Evolutionary conservation across 2,329 filamentous ascomycete genomes (phyloP).

Genomic region (Sphaerulina musiva): DNA sequence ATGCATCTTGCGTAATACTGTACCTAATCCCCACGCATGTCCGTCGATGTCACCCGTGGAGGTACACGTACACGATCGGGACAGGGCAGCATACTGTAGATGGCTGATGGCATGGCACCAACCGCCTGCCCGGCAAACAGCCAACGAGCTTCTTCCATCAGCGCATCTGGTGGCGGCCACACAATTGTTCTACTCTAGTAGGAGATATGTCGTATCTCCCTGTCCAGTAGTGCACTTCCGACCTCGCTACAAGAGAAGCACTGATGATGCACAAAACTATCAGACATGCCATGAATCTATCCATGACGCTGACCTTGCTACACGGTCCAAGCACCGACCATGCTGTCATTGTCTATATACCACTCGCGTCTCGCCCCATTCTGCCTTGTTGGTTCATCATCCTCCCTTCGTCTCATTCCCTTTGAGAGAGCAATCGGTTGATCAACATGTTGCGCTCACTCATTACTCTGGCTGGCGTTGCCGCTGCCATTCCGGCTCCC

Average conservation of each 20-base stretch:
- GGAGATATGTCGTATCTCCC: too few relatives aligned
- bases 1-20: too few relatives aligned
- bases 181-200: too few relatives aligned
- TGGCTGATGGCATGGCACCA: too few relatives aligned
- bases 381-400: neutral
- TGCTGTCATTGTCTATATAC: neutral
- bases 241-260: neutral
- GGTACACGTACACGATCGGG: too few relatives aligned
- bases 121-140: neutral
- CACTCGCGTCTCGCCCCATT: neutral
- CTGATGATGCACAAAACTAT: neutral
- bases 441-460: slow-evolving; percentile 11
- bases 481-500: slow-evolving; percentile 14
- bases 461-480: slow-evolving; percentile 9
- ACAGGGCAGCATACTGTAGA: too few relatives aligned
- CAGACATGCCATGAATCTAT: neutral
- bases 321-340: neutral
- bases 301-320: neutral
- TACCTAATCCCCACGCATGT: too few relatives aligned
- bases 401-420: neutral
- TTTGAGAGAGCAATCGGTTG: neutral
- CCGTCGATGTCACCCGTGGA: too few relatives aligned
- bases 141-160: neutral
- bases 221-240: neutral
- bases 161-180: neutral